Conservation (phyloP, 192 early-diverging fungal species). For the Umbelopsis ramanniana region DNA sequence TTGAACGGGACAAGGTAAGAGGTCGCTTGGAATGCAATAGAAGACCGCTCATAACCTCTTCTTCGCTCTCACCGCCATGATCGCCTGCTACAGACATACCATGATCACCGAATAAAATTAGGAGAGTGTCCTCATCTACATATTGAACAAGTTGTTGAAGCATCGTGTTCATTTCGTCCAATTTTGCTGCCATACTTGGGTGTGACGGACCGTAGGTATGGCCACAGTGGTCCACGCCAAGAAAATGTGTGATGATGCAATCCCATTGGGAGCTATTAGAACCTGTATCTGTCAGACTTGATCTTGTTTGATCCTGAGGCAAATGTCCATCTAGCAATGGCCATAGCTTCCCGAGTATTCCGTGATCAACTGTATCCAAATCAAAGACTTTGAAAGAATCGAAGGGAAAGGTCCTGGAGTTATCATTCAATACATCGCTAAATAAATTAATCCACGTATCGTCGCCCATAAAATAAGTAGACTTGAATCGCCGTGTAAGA, state of each 20-base stretch:
- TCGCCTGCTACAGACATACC: constrained; percentile 96
- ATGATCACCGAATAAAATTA: constrained; percentile 95
- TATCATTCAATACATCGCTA: constrained; percentile 57
- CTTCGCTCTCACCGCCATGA: constrained; percentile 93
- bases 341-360: constrained; percentile 68
- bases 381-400: constrained; percentile 84
- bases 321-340: constrained; percentile 36
- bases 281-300: not conserved
- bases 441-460: constrained; percentile 96
- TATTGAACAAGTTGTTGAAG: constrained; percentile 65
- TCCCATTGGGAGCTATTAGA: constrained; percentile 62
- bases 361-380: constrained; percentile 92
- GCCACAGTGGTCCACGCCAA: constrained; percentile 97
- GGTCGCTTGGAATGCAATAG: constrained; percentile 78
- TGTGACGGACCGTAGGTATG: constrained; percentile 90
- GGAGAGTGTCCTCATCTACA: constrained; percentile 78
- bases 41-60: constrained; percentile 85
- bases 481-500: constrained; percentile 24
- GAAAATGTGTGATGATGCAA: constrained; percentile 86
- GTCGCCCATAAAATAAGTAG: constrained; percentile 88
- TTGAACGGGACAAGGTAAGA: constrained; percentile 31
- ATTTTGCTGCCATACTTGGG: constrained; percentile 83
- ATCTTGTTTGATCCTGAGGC: not conserved
- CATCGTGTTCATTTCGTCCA: constrained; percentile 84
- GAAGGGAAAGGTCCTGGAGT: constrained; percentile 59